A percentile compares a stretch with the other conserved stretches of the same genome.
Conservation (phyloP, 1,139 yeast species). For the Debaryomyces udenii region DNA sequence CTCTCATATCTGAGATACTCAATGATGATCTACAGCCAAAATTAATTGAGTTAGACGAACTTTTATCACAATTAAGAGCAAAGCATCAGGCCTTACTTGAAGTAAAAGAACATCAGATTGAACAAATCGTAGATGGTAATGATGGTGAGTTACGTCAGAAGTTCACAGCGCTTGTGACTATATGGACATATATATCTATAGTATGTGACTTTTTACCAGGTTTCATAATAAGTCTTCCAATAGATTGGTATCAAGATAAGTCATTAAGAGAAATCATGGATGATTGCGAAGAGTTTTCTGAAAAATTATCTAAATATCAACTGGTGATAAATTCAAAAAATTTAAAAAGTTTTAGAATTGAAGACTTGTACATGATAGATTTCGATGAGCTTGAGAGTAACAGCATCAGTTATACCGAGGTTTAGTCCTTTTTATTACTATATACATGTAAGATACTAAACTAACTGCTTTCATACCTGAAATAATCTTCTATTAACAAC, state of each 20-base stretch:
- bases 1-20: conserved; percentile 10
- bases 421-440: conserved; percentile 12
- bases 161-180: conserved; percentile 18
- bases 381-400: conserved; percentile 15
- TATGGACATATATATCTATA: conserved; percentile 29
- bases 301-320: conserved; percentile 25
- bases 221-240: conserved; percentile 35
- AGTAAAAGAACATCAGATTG: conserved; percentile 11
- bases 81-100: conserved; percentile 12
- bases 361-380: conserved; percentile 17
- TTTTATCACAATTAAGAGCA: conserved; percentile 19
- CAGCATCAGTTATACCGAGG: conserved; percentile 1
- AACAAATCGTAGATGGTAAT: conserved; percentile 2
- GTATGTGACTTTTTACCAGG: conserved; percentile 35
- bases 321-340: conserved; percentile 21
- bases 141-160: conserved; percentile 4
- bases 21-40: conserved; percentile 18
- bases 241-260: conserved; percentile 40
- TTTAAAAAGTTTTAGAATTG: conserved; percentile 6
- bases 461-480: conserved; percentile 32
- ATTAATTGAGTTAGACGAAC: conserved; percentile 17
- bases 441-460: conserved; percentile 5
- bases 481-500: conserved; percentile 68
- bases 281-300: conserved; percentile 28
- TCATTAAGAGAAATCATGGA: conserved; percentile 28